Base-by-base conservation (phyloP, 441 rosid genomes). In the Brassica balearica region DNA sequence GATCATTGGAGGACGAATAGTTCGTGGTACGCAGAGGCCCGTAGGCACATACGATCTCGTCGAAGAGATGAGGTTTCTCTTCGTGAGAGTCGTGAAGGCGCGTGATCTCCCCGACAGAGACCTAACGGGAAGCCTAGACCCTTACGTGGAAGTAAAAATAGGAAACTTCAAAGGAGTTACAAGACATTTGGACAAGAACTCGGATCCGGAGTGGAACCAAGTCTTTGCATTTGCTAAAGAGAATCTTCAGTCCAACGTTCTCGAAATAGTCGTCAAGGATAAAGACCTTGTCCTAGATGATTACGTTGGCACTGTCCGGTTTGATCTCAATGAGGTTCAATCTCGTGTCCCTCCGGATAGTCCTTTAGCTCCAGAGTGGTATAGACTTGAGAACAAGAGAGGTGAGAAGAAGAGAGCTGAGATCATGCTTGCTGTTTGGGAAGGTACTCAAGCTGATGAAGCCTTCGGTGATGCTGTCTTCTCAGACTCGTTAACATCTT, bases 381-480 rank as follows among this genome's bases (percentile, higher is more conserved):
- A 96, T 76, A 84, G 96, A 55, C 85, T 96, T 5, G 91, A 87
- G 76, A 89, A 90, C 76, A 84, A 75, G 90, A 60, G 84, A 89
- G 86, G 92, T 14, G 92, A 87, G 76, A 94, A 89, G 79, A 77
- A 7, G 60, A 82, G 73, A 41, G 91, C 88, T n/a, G 98, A 96
- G 84, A 81, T 96, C 75, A 96, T 96, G 99, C 89, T 94, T 70
- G 98, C 99, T 59, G 97, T 96, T 34, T 96, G 99, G 99, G 82
- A 74, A 66, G 99, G 99, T 27, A 94, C 98, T 11, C 99, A 96
- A 75, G 98, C 97, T 65, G 98, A 96, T 59, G 99, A 92, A 83
- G 91, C 97, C 69, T 96, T 91, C 73, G 86, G 96, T 5, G 97
- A 92, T 68, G 97, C 98, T 11, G 79, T 89, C 88, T 95, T 90